A percentile compares a stretch with the other conserved stretches of the same genome.
Conservation (phyloP, 2,329 filamentous ascomycete genomes). For the Akanthomyces dipterigenus region DNA sequence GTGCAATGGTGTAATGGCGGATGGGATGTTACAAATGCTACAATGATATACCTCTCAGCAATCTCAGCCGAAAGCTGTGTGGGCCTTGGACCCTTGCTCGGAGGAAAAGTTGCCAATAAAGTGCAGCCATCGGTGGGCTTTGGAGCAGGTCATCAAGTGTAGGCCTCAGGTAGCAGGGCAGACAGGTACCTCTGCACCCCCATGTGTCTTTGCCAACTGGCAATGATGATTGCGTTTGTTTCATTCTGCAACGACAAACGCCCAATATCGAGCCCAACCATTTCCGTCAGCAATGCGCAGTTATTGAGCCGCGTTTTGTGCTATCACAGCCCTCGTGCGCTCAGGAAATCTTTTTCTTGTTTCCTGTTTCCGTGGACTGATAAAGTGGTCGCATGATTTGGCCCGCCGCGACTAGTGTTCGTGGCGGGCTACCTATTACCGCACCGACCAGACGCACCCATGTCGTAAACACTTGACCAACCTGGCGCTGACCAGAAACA, state of each 20-base stretch:
- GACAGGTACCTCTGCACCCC: background rate
- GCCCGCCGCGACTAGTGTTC: background rate
- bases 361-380: background rate
- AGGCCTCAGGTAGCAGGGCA: background rate
- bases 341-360: background rate
- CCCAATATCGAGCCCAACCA: background rate
- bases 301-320: background rate
- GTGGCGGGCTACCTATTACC: background rate
- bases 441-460: slow-evolving; percentile 3
- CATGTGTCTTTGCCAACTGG: background rate
- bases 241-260: background rate
- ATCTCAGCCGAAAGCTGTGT: background rate
- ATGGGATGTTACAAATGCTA: too few species aligned
- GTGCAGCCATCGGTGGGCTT: background rate
- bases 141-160: background rate
- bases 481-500: background rate
- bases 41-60: too few species aligned
- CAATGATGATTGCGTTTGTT: background rate
- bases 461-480: background rate
- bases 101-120: background rate
- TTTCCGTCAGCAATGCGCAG: background rate
- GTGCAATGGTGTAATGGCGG: background rate
- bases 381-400: slow-evolving; percentile 10
- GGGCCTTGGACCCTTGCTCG: background rate
- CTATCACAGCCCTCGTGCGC: background rate